Base-by-base conservation (phyloP, 202 grass and related monocot species). In the Zizania palustris region DNA sequence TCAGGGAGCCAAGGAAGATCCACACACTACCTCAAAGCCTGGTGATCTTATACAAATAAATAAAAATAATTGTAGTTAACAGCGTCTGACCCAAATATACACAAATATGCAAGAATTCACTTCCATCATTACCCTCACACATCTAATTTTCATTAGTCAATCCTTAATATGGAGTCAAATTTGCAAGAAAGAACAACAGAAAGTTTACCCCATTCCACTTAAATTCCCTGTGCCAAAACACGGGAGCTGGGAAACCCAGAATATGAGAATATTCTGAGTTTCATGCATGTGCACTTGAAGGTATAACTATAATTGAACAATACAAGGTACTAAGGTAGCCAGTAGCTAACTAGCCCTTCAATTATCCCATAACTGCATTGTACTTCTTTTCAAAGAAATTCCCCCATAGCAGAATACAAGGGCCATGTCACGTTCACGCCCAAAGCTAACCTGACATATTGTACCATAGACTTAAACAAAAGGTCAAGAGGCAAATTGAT, bases 221-320 rank as follows among this genome's bases (percentile, higher is more conserved):
- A 28, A 2, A 9, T 43, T 18, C n/a, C 0, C 28, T 28, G 43
- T 67, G 10, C 3, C 14, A 71, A 69, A 75, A 62, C 45, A 62
- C 5, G 22, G 33, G 44, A 67, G 0, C 1, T 43, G 3, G 0
- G 4, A 85, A 85, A n/a, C 33, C 5, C 60, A 11, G 38, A 28
- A 28, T n/a, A 65, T 15, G 1, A 9, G 65, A 4, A 19, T 9
- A 8, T 54, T 54, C 18, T 54, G n/a, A 54, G 16, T 54, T 54
- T 54, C 50, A 54, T 54, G 21, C 0, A 0, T 58, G 34, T 28
- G 15, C 13, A 70, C 38, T 28, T 28, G 1, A 58, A 58, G 3
- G 53, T 8, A 63, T 63, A 76, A 43, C 18, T 75, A 42, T 4
- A 74, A 20, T 36, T 61, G 35, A 64, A 53, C 13, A 66, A n/a